phyloP scores from a whole-genome alignment of 2,329 filamentous ascomycete species.

The Microcera coccophila region DNA sequence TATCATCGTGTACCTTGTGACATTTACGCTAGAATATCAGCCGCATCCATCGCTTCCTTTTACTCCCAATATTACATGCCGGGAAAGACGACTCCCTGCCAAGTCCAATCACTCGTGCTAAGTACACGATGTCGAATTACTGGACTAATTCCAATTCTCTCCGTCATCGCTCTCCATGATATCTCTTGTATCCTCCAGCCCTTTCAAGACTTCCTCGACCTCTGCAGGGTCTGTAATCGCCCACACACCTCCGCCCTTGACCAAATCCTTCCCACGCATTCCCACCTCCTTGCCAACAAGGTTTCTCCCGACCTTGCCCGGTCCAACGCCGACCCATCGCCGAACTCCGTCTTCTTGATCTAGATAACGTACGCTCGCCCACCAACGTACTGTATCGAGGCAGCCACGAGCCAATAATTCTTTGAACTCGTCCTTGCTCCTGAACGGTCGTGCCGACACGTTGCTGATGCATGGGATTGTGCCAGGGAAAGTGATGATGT shows the following conservation, averaged over 20 bases:
- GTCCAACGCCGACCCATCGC: constrained; percentile 87
- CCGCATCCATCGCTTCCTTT: not conserved
- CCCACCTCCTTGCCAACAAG: constrained; percentile 94
- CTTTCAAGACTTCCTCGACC: constrained; percentile 64
- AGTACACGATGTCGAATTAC: too few species aligned
- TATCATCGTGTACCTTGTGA: not conserved
- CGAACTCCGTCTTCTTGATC: constrained; percentile 78
- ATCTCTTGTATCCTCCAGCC: constrained; percentile 60
- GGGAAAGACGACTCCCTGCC: not conserved
- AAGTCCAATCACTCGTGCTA: constrained; percentile 6
- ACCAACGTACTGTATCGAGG: constrained; percentile 92
- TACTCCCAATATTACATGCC: not conserved
- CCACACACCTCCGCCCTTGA: constrained; percentile 91
- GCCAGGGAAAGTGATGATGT: constrained; percentile 72
- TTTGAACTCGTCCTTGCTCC: constrained; percentile 68
- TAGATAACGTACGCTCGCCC: constrained; percentile 86
- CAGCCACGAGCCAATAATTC: constrained; percentile 76
- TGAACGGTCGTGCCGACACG: constrained; percentile 75
- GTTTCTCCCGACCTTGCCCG: constrained; percentile 89
- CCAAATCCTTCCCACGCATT: constrained; percentile 69
- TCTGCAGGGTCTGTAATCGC: constrained; percentile 78
- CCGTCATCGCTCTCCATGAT: constrained; percentile 47
- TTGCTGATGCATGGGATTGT: constrained; percentile 79
- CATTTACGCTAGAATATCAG: not conserved
- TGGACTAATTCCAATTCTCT: too few species aligned